phyloP scores from a whole-genome alignment of 2,329 filamentous ascomycete genomes.

The Blastomyces parvus region DNA sequence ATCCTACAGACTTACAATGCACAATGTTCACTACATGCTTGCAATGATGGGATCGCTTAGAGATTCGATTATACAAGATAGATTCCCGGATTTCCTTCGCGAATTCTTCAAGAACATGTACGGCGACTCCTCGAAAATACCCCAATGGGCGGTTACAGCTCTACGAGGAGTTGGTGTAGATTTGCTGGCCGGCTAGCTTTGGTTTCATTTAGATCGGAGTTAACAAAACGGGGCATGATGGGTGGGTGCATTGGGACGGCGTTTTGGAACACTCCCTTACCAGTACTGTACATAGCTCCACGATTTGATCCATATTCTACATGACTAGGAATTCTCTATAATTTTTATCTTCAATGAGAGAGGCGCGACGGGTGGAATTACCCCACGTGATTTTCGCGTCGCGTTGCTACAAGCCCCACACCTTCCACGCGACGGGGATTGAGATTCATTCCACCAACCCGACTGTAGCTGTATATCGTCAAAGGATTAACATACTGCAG shows the following conservation, averaged over 20 bases:
- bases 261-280: background rate
- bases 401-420: background rate
- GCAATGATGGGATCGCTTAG: conserved; percentile 68
- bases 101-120: conserved; percentile 72
- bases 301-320: background rate
- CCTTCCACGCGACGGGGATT: background rate
- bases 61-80: conserved; percentile 69
- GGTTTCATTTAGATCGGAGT: background rate
- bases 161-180: conserved; percentile 72
- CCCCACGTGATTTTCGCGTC: conserved; percentile 1
- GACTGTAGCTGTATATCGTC: background rate
- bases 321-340: too few species aligned
- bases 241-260: conserved; percentile 3
- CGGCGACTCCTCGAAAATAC: conserved; percentile 56
- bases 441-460: background rate
- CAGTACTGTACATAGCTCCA: background rate
- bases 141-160: conserved; percentile 75
- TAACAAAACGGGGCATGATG: background rate
- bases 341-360: too few species aligned
- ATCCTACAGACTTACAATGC: conserved; percentile 65
- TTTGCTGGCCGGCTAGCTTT: conserved; percentile 39
- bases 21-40: conserved; percentile 91
- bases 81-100: conserved; percentile 66
- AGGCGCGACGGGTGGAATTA: too few species aligned
- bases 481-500: background rate